These are phyloP conservation scores for Serpula lacrymans DNA, from an alignment of 768 basidiomycete genomes.

Conservation along the genomic window DNA sequence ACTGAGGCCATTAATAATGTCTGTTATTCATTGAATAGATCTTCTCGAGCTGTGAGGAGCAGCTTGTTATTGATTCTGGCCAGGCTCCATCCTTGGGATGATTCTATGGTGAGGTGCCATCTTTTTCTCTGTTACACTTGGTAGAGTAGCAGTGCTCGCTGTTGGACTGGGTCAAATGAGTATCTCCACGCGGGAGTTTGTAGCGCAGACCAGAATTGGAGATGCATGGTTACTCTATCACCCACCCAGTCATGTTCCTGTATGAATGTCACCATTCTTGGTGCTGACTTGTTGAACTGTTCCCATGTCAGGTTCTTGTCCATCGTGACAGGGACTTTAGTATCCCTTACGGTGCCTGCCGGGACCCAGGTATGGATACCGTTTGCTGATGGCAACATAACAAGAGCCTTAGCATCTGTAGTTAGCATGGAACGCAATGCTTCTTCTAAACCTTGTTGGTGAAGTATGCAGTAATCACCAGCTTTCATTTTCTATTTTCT, in stretches of 20 bases:
- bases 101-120: too few relatives aligned
- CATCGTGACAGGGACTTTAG: background rate
- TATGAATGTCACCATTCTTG: constrained; percentile 9
- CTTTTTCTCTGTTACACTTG: constrained; percentile 9
- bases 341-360: constrained; percentile 1
- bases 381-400: background rate
- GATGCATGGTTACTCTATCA: constrained; percentile 7
- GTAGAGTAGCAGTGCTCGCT: constrained; percentile 11
- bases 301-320: constrained; percentile 11
- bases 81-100: too few relatives aligned
- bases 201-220: constrained; percentile 9
- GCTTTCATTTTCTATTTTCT: background rate
- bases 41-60: background rate
- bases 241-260: constrained; percentile 4
- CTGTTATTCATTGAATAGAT: background rate
- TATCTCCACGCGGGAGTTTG: constrained; percentile 4
- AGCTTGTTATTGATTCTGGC: background rate
- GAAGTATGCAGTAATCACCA: constrained; percentile 10
- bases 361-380: constrained; percentile 4
- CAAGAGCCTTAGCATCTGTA: constrained; percentile 5
- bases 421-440: background rate
- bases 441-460: constrained; percentile 10
- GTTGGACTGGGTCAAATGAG: constrained; percentile 6
- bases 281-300: constrained; percentile 9
- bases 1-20: too few relatives aligned